Evolutionary conservation across 1,139 yeast genomes (phyloP), one percentile per base, ranked within the genome.

Genomic region (Hemisphaericaspora xylofermentans): DNA sequence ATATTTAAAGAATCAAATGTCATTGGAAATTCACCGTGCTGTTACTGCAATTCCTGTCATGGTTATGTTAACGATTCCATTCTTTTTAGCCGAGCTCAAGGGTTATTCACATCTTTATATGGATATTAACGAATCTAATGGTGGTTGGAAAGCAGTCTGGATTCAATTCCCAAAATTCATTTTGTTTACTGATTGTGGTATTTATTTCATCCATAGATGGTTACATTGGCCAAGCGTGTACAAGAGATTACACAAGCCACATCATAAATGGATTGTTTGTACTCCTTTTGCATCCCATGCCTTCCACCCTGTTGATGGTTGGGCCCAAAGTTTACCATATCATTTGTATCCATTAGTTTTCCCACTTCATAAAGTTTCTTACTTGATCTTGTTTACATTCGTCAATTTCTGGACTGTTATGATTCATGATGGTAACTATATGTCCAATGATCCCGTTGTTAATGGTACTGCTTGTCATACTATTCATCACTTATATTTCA

Each of bases 381-480:
- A 91, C 64, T 74, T 93, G 60, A 55, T 79, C 14, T 72, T 93
- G 50, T 93, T 93, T 70, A 81, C 93, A 0, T 84, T 89, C 66
- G 96, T 93, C 52, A 93, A 94, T 66, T 82, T 93, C 60, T 93
- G 98, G 98, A 88, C 98, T 4, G 96, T 93, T 33, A 84, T 91
- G 95, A 93, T 93, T 60, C 98, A 93, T 64, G 98, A 93, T 62
- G 98, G 98, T 48, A 94, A 89, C 60, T 94, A 89, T 64, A 65
- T 93, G 71, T 85, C 96, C 37, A 86, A 88, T 62, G 95, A 89
- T 63, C 96, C 98, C 6, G 78, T 88, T 44, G 86, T 93, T 49
- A 93, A 93, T 64, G 98, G 98, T 54, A 91, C 98, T 22, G 98
- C 98, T 4, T 91, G 98, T 67, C 98, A 93, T 67, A 91, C 98